Evolutionary conservation across 2,329 filamentous ascomycete species (phyloP).

Genomic region (Epichloe coenophiala): DNA sequence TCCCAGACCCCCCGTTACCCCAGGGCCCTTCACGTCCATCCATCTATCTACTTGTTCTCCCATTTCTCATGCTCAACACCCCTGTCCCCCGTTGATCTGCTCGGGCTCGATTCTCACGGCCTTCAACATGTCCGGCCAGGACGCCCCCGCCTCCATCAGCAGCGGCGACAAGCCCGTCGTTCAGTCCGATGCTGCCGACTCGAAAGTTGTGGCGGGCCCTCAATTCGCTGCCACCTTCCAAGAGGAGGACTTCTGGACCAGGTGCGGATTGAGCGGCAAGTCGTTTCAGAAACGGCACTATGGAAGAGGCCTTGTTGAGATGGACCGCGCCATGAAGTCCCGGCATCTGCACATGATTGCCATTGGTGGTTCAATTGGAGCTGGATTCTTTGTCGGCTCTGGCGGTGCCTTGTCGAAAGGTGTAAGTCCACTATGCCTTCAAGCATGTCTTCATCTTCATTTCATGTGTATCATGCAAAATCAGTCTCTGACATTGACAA

Average conservation of each 20-base stretch:
- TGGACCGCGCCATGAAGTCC: constrained; percentile 37
- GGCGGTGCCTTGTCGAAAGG: constrained; percentile 39
- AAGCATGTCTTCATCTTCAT: background rate
- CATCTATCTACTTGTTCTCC: no score
- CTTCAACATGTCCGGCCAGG: constrained; percentile 1
- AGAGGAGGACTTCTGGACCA: constrained; percentile 20
- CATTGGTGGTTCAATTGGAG: constrained; percentile 47
- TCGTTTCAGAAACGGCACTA: constrained; percentile 22
- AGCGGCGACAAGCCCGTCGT: constrained; percentile 5
- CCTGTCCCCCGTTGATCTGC: background rate
- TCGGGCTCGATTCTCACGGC: background rate
- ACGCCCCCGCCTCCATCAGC: background rate
- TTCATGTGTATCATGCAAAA: background rate
- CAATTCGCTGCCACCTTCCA: constrained; percentile 8
- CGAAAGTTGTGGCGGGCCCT: constrained; percentile 2
- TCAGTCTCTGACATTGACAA: background rate
- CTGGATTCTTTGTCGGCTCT: constrained; percentile 50
- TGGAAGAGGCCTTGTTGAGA: constrained; percentile 18
- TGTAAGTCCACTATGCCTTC: constrained; percentile 18
- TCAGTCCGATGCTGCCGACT: constrained; percentile 1
- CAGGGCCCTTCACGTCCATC: no score
- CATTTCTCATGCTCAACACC: no score
- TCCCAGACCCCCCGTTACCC: no score
- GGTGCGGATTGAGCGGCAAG: constrained; percentile 21
- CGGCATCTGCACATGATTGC: constrained; percentile 51